Conservation (phyloP, 441 rosid species). For the Metrosideros polymorpha region DNA sequence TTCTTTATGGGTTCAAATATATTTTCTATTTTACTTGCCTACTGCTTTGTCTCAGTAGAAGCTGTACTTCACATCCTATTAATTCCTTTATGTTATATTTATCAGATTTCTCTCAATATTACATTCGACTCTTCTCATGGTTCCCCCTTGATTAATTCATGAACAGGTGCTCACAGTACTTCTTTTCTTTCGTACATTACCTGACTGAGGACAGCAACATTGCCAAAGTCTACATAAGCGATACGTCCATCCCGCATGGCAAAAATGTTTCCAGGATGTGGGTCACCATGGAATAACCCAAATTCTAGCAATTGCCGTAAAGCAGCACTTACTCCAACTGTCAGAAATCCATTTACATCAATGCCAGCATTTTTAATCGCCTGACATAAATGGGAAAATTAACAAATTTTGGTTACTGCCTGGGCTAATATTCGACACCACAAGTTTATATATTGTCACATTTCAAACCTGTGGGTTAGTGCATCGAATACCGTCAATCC, state of each 20-base stretch:
- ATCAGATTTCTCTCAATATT: neutral
- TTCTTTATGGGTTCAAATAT: neutral
- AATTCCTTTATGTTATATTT: neutral
- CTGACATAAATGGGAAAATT: slow-evolving; percentile 26
- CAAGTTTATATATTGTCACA: neutral
- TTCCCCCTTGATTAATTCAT: neutral
- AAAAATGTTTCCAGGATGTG: slow-evolving; percentile 97
- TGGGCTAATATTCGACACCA: neutral
- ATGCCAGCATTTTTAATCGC: slow-evolving; percentile 87
- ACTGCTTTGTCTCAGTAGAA: neutral
- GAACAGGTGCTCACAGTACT: neutral
- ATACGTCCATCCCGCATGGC: slow-evolving; percentile 97
- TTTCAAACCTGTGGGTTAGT: slow-evolving; percentile 81
- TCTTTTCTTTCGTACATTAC: slow-evolving; percentile 19
- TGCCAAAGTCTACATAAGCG: slow-evolving; percentile 97
- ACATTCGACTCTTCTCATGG: neutral
- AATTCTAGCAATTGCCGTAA: slow-evolving; percentile 83
- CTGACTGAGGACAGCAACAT: slow-evolving; percentile 97
- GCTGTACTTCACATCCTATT: neutral
- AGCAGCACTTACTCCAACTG: slow-evolving; percentile 97
- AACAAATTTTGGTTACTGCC: neutral
- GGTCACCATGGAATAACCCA: slow-evolving; percentile 95
- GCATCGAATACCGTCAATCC: slow-evolving; percentile 98
- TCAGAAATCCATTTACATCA: slow-evolving; percentile 78
- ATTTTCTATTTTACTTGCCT: neutral